Evolutionary conservation across 768 basidiomycete genomes (phyloP), one percentile per base, ranked within the genome.

Genomic region (Dioszegia aurantiaca): DNA sequence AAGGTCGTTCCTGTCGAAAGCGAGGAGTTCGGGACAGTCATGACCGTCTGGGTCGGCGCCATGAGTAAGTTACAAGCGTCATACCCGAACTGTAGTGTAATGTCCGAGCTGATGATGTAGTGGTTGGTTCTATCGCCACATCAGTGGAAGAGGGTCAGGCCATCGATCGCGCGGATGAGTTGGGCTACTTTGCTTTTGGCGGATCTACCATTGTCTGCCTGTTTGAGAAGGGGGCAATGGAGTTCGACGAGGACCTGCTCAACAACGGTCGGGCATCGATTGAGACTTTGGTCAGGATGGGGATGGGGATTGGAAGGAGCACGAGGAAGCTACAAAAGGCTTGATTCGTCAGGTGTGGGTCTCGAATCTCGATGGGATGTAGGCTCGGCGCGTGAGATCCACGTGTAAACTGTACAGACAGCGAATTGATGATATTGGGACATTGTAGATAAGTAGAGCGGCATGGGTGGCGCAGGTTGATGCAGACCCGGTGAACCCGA

Each of bases 171-270:
- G 92, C 92, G 1, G 83, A 98, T 61, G 94, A 97, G 70, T 84
- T 94, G 69, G 89, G 91, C 1, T 94, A 89, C 72, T 97, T 97
- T 69, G 92, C 91, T 0, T 98, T 97, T 67, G 94, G 90, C 55
- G 92, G 91, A 0, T 93, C 90, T 27, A 93, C 92, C 11, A 89
- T 95, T 62, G 92, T 98, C 39, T 77, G 89, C 42, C 75, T 97
- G 17, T 92, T 97, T 65, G 90, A 92, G 77, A 89, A 86, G 70
- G 88, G 87, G 6, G 82, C 78, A 3, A 83, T 97, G 14, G 81
- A 86, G 69, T 99, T 91, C 87, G 94, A 98, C 67, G 88, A 92
- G 63, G 93, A 97, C 75, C 75, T 95, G 17, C 64, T 91, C 30
- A 80, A 87, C 56, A 95, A 95, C 74, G 86, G 88, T n/a, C 79